These are phyloP conservation scores for Colletotrichum acutatum DNA, from an alignment of 2,329 filamentous ascomycete genomes.

Conservation along the genomic window DNA sequence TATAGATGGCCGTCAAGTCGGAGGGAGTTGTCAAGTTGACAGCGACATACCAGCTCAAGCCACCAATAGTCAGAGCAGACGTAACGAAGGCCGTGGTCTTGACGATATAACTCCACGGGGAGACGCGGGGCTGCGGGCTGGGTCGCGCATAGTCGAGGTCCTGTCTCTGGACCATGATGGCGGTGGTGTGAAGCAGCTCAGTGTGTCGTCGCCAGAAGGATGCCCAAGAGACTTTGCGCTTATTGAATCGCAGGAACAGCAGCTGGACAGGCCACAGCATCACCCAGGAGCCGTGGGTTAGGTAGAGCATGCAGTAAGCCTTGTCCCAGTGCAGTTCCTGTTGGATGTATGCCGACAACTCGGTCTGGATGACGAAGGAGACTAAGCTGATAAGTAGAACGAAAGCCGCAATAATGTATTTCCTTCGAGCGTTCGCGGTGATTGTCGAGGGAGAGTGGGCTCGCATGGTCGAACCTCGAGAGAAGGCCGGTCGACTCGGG, in stretches of 20 bases:
- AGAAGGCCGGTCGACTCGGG: constrained; percentile 41
- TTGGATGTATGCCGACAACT: constrained; percentile 95
- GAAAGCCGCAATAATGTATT: constrained; percentile 87
- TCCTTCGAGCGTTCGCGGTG: constrained; percentile 71
- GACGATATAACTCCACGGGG: constrained; percentile 75
- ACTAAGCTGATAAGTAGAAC: constrained; percentile 87
- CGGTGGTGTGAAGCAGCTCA: constrained; percentile 62
- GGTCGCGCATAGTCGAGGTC: constrained; percentile 72
- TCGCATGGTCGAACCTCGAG: constrained; percentile 75
- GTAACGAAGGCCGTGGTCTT: constrained; percentile 86
- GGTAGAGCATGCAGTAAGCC: constrained; percentile 99
- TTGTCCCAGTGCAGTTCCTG: constrained; percentile 94
- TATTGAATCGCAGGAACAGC: constrained; percentile 81
- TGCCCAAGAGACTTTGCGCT: constrained; percentile 81
- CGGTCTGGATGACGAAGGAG: constrained; percentile 93
- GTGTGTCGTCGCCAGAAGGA: constrained; percentile 81
- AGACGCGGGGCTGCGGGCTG: constrained; percentile 47
- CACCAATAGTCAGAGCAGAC: constrained; percentile 86
- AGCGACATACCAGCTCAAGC: constrained; percentile 94
- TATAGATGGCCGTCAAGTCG: constrained; percentile 98
- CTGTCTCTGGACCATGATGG: constrained; percentile 86
- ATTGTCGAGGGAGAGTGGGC: constrained; percentile 69
- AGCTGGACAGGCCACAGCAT: constrained; percentile 90
- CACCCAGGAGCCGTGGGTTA: constrained; percentile 95
- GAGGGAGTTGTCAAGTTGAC: constrained; percentile 93